Conservation (phyloP, 805 yeast genomes). For the Cyberlindnera nakhonratchasimensis region DNA sequence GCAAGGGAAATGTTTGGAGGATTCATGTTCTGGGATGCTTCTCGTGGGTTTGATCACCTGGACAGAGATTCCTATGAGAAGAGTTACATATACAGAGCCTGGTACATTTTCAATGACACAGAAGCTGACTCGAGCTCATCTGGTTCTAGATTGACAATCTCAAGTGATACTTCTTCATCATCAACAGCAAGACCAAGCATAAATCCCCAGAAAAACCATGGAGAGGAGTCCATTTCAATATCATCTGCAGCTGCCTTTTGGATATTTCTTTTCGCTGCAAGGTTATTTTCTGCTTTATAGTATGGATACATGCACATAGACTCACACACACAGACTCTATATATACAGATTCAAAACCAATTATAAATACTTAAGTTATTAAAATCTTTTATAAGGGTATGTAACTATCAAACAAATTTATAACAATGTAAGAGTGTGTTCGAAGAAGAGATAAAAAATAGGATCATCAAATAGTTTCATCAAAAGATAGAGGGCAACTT, state of each 20-base stretch:
- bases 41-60: constrained; percentile 53
- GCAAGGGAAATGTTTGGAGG: constrained; percentile 64
- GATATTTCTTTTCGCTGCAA: neutral
- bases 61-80: constrained; percentile 31
- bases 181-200: constrained; percentile 1
- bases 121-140: constrained; percentile 7
- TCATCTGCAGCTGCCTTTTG: neutral
- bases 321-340: too few species aligned
- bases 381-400: too few species aligned
- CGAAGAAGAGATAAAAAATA: too few species aligned
- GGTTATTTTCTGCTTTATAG: neutral
- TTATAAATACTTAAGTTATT: too few species aligned
- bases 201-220: too few species aligned
- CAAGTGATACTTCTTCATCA: neutral
- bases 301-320: too few species aligned
- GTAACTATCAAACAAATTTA: too few species aligned
- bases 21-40: constrained; percentile 88
- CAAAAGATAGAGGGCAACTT: too few species aligned
- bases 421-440: too few species aligned
- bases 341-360: too few species aligned
- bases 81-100: constrained; percentile 24
- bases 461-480: too few species aligned
- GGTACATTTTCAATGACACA: constrained; percentile 19
- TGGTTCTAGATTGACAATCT: constrained; percentile 12
- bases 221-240: neutral